Evolutionary conservation across 352 stramenopile species (phyloP).

Genomic region (Chloridella minuta): DNA sequence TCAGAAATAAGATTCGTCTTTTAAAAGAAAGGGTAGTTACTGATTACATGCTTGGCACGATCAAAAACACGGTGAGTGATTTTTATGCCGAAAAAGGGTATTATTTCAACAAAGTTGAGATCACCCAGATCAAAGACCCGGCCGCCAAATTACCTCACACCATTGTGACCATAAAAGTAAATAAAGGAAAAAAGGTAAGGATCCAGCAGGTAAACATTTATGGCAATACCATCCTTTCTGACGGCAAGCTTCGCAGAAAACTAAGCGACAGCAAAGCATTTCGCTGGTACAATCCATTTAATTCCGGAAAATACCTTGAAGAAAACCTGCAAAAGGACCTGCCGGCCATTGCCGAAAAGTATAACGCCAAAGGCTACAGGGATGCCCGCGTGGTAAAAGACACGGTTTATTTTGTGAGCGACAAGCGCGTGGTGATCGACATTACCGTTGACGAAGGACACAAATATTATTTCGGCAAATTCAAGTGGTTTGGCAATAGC

Average conservation of each 20-base stretch:
- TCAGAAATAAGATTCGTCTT: background rate
- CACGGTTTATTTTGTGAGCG: background rate
- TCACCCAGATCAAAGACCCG: background rate
- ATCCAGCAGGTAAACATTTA: background rate
- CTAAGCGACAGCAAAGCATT: background rate
- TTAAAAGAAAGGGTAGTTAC: background rate
- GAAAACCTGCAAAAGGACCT: slow-evolving; percentile 1
- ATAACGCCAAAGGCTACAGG: background rate
- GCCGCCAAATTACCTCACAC: background rate
- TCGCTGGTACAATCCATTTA: background rate
- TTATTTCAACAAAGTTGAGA: background rate
- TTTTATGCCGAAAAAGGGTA: background rate
- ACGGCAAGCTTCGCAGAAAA: background rate
- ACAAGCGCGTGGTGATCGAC: background rate
- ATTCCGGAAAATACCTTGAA: background rate
- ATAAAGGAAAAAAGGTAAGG: background rate
- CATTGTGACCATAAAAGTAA: background rate
- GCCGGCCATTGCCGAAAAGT: background rate
- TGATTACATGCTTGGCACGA: background rate
- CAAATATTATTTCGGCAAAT: background rate
- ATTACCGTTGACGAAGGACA: background rate
- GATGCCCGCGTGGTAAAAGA: background rate
- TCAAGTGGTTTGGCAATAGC: background rate
- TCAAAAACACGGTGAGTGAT: background rate
- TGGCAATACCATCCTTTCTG: background rate